A percentile compares a stretch with the other conserved stretches of the same genome.
Conservation (phyloP, 352 stramenopile genomes). For the Aphanomyces euteiches region DNA sequence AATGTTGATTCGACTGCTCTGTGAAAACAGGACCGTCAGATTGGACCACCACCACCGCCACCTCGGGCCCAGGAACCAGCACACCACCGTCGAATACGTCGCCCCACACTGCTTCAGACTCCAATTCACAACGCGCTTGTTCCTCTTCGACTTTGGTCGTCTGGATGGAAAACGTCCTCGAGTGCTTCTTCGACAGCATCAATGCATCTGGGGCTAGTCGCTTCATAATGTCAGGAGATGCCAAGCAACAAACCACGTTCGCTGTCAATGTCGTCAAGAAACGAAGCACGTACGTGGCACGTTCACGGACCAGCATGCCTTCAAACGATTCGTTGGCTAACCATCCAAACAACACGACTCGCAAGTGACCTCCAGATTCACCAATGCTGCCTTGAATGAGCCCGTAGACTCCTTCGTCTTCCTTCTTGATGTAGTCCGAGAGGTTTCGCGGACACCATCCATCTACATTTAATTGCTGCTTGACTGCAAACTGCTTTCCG, state of each 20-base stretch:
- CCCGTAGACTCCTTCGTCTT: constrained; percentile 58
- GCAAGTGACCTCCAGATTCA: neutral
- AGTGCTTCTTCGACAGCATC: constrained; percentile 36
- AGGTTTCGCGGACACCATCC: constrained; percentile 48
- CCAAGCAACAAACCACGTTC: constrained; percentile 53
- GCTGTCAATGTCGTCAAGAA: constrained; percentile 54
- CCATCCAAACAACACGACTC: constrained; percentile 61
- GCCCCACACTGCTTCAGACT: constrained; percentile 33
- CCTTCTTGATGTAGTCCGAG: constrained; percentile 37
- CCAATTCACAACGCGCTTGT: constrained; percentile 32
- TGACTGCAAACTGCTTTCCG: constrained; percentile 56
- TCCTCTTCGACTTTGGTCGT: constrained; percentile 36
- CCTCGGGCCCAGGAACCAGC: constrained; percentile 35
- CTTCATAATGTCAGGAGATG: constrained; percentile 39
- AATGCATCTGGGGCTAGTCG: neutral
- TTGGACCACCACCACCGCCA: constrained; percentile 37
- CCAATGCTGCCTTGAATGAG: constrained; percentile 28
- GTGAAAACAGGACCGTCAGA: constrained; percentile 31
- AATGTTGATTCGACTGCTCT: neutral
- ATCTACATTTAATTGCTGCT: constrained; percentile 39
- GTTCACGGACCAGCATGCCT: constrained; percentile 46
- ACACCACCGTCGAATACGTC: constrained; percentile 28
- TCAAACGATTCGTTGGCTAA: constrained; percentile 47
- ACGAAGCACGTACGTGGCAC: constrained; percentile 67
- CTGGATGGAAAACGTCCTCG: constrained; percentile 37